These are phyloP conservation scores for Penicillium lividum DNA, from an alignment of 495 filamentous ascomycete species.

Conservation along the genomic window DNA sequence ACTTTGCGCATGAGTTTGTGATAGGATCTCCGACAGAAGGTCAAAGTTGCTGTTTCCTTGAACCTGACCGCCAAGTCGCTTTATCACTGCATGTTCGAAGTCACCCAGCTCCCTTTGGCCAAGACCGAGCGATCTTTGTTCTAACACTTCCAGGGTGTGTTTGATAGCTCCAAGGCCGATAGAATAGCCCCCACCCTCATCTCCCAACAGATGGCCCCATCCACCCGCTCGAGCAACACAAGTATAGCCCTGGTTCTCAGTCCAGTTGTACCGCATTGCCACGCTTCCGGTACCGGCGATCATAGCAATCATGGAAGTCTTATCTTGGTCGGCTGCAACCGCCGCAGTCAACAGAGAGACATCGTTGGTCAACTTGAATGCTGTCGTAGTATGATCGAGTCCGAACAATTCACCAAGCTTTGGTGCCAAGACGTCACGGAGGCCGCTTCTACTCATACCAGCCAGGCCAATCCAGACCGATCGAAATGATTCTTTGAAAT, in stretches of 20 bases:
- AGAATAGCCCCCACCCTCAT: slow-evolving; percentile 39
- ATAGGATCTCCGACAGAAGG: slow-evolving; percentile 25
- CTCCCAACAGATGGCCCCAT: slow-evolving; percentile 41
- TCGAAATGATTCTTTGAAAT: slow-evolving; percentile 17
- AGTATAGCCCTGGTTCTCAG: slow-evolving; percentile 12
- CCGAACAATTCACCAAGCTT: slow-evolving; percentile 22
- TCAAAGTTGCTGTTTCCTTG: slow-evolving; percentile 14
- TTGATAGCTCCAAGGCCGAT: slow-evolving; percentile 36
- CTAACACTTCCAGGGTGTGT: slow-evolving; percentile 26
- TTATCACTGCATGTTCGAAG: slow-evolving; percentile 20
- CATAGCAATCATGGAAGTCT: slow-evolving; percentile 30
- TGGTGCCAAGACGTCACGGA: slow-evolving; percentile 17
- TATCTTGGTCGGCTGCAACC: slow-evolving; percentile 14
- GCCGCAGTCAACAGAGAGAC: slow-evolving; percentile 30
- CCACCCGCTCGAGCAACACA: slow-evolving; percentile 35
- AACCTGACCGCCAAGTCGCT: slow-evolving; percentile 11
- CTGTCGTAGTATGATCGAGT: slow-evolving; percentile 13
- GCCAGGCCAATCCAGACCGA: slow-evolving; percentile 33
- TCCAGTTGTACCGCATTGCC: slow-evolving; percentile 30
- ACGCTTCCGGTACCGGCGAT: slow-evolving; percentile 41
- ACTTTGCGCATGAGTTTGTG: slow-evolving; percentile 5
- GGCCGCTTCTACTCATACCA: slow-evolving; percentile 29
- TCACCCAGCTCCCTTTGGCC: slow-evolving; percentile 3
- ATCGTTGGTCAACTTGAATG: slow-evolving; percentile 32
- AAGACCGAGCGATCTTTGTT: slow-evolving; percentile 19